Evolutionary conservation across 768 basidiomycete species (phyloP).

Genomic region (Cytidiella melzeri): DNA sequence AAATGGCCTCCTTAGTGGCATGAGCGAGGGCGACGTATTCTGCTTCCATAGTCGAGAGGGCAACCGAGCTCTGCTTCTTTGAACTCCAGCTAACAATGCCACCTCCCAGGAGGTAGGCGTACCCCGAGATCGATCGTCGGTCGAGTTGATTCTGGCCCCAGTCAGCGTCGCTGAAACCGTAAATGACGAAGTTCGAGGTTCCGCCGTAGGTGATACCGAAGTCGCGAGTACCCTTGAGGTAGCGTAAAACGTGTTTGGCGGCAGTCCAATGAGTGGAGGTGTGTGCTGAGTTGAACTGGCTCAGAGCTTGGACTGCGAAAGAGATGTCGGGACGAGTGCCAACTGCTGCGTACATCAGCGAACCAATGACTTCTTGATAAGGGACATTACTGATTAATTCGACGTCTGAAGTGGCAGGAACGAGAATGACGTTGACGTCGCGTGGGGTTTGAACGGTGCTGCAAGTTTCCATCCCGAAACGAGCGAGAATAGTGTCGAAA

Average conservation of each 20-base stretch:
- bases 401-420: conserved; percentile 3
- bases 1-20: too few species aligned
- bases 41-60: conserved; percentile 35
- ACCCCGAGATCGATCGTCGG: conserved; percentile 32
- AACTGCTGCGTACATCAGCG: conserved; percentile 24
- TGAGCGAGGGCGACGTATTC: conserved; percentile 32
- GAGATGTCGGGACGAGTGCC: too few species aligned
- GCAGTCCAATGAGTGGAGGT: too few species aligned
- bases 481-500: conserved; percentile 18
- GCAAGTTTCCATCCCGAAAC: conserved; percentile 23
- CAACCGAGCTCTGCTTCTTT: too few species aligned
- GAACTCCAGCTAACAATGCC: too few species aligned
- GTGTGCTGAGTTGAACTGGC: too few species aligned
- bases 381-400: conserved; percentile 5
- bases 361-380: conserved; percentile 19
- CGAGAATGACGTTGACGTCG: conserved; percentile 20
- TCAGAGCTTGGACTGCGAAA: conserved; percentile 20
- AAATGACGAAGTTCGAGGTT: conserved; percentile 26
- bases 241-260: too few species aligned
- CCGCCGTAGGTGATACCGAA: conserved; percentile 18
- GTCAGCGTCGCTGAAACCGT: conserved; percentile 23
- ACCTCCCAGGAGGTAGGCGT: conserved; percentile 28
- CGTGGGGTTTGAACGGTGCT: conserved; percentile 29
- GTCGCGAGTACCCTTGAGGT: too few species aligned
- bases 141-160: too few species aligned